Conservation (phyloP, 257 asterid genomes). For the Solanum rostratum region DNA sequence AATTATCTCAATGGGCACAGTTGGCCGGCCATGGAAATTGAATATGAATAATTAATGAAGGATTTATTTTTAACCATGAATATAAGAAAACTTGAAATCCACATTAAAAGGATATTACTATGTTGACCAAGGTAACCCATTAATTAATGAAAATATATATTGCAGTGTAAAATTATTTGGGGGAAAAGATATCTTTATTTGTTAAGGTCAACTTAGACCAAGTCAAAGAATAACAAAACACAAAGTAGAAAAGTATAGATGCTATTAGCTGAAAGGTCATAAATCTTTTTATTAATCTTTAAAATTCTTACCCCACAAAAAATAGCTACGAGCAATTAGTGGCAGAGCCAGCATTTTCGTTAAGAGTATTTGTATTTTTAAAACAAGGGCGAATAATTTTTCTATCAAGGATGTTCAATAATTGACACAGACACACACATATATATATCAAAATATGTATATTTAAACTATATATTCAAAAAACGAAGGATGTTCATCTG, state of each 20-base stretch:
- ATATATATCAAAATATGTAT: too few species aligned
- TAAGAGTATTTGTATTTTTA: too few species aligned
- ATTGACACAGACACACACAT: too few species aligned
- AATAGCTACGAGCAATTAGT: too few species aligned
- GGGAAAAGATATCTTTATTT: not conserved
- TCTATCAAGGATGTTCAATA: too few species aligned
- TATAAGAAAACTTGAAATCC: not conserved
- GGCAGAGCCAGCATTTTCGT: too few species aligned
- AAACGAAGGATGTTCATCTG: too few species aligned
- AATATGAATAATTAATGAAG: not conserved
- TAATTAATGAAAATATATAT: not conserved
- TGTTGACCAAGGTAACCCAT: not conserved
- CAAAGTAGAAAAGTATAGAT: not conserved
- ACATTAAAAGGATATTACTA: not conserved
- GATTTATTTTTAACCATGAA: not conserved
- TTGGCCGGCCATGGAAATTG: not conserved
- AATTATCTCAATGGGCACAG: not conserved
- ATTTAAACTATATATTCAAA: too few species aligned
- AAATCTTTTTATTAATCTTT: too few species aligned
- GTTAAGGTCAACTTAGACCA: not conserved
- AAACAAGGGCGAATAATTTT: too few species aligned
- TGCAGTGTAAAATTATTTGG: not conserved
- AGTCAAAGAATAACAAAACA: not conserved
- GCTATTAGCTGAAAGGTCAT: too few species aligned
- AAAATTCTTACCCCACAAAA: not conserved